phyloP scores from a whole-genome alignment of 169 alveolate genomes.

The Plasmodium malariae region DNA sequence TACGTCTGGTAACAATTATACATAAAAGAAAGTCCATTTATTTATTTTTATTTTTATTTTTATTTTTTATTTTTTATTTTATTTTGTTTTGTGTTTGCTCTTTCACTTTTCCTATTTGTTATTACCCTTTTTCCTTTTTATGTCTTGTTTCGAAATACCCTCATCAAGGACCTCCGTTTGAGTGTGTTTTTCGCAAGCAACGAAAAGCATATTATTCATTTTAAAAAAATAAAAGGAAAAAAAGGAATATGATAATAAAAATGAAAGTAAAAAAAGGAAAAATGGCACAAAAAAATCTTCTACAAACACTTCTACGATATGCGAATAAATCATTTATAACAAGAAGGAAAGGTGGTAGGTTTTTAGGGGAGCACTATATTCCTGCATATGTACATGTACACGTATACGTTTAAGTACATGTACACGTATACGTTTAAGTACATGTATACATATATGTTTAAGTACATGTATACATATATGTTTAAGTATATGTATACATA shows the following conservation, averaged over 20 bases:
- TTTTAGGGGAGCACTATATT: too few species aligned
- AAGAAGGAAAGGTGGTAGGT: neutral
- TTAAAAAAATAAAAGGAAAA: conserved; percentile 12
- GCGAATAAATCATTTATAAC: conserved; percentile 8
- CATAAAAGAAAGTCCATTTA: too few species aligned
- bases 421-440: neutral
- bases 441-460: neutral
- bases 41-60: too few species aligned
- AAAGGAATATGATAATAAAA: too few species aligned
- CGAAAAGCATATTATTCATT: conserved; percentile 13
- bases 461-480: neutral
- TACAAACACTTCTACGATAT: conserved; percentile 26
- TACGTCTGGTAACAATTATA: too few species aligned
- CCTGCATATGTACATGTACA: neutral
- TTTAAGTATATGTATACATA: too few species aligned
- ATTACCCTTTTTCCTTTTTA: conserved; percentile 1
- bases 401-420: neutral
- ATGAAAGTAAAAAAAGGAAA: conserved; percentile 34
- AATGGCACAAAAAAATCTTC: conserved; percentile 24
- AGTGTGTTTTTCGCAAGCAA: conserved; percentile 7
- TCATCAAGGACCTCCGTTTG: conserved; percentile 23
- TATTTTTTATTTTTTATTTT: too few species aligned
- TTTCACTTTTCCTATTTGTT: neutral
- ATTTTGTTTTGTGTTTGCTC: too few species aligned
- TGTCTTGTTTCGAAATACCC: neutral